Conservation (phyloP, 441 rosid genomes). For the Erodium trifolium region DNA sequence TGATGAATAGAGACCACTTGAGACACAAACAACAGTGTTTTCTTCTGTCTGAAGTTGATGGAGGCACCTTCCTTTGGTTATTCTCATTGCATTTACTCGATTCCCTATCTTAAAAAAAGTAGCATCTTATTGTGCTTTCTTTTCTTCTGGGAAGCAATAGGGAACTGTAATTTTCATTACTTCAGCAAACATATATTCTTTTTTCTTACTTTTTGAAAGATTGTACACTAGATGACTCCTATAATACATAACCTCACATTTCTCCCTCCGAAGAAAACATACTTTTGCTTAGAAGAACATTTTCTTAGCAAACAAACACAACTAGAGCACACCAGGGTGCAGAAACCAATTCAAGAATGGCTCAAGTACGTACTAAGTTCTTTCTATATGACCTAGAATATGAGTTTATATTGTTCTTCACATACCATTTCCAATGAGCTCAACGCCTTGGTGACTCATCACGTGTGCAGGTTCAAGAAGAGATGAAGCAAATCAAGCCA, state of each 20-base stretch:
- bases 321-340: not conserved
- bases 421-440: too few species aligned
- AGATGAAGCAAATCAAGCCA: not conserved
- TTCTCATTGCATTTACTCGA: not conserved
- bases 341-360: not conserved
- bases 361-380: not conserved
- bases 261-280: not conserved
- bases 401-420: not conserved
- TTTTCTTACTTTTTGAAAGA: not conserved
- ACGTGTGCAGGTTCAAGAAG: not conserved
- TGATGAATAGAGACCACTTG: too few species aligned
- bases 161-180: not conserved
- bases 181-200: constrained; percentile 2
- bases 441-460: not conserved
- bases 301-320: not conserved
- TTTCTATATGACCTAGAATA: not conserved
- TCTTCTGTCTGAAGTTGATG: too few species aligned
- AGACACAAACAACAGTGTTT: too few species aligned
- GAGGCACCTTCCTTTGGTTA: not conserved
- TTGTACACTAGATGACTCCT: not conserved
- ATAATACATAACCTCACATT: not conserved
- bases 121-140: not conserved
- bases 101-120: not conserved
- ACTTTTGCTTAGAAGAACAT: not conserved
- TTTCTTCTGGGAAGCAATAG: not conserved